Evolutionary conservation across 108 stramenopile genomes (phyloP), one percentile per base, ranked within the genome.

Genomic region (Discostella pseudostelligera): DNA sequence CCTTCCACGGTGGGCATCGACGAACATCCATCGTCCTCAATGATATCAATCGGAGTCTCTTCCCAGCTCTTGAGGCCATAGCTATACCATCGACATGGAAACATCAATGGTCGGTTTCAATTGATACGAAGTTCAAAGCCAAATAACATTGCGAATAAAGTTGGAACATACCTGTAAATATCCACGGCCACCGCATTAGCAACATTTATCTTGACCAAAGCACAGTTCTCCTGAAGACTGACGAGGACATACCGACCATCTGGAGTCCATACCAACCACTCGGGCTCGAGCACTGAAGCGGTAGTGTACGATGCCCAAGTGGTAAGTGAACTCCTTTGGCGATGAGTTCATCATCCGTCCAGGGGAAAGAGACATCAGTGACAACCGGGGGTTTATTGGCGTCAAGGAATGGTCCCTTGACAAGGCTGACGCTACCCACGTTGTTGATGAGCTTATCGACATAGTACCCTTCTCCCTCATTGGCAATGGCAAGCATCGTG

Each of bases 221-320:
- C 83, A 57, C 76, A 59, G 39, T 84, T 84, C 47, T 81, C 73
- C 68, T 84, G 83, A 36, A 83, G 61, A 46, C 70, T 82, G 25
- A 79, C 70, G 61, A 69, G 74, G 37, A 82, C 67, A 50, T 78
- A 36, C 32, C 51, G 50, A 11, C 62, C 74, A 56, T 82, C 74
- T 7, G 69, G 50, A 13, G 65, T 66, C 61, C 75, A 83, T 12
- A 55, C 76, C 50, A 80, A 13, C 55, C 57, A 83, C 59, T 83
- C 82, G 22, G 82, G 82, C 21, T 77, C 73, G 13, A 81, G 58
- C 16, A 59, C 69, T 26, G 59, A 57, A 50, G 72, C 76, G 10
- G 76, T 20, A 11, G 72, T 74, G 20, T 81, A 81, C 11, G 28
- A 45, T 11, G 58, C 76, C 40, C 75, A 22, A 7, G 68, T n/a